Base-by-base conservation (phyloP, 176 grass and related monocot species). In the Areca catechu region DNA sequence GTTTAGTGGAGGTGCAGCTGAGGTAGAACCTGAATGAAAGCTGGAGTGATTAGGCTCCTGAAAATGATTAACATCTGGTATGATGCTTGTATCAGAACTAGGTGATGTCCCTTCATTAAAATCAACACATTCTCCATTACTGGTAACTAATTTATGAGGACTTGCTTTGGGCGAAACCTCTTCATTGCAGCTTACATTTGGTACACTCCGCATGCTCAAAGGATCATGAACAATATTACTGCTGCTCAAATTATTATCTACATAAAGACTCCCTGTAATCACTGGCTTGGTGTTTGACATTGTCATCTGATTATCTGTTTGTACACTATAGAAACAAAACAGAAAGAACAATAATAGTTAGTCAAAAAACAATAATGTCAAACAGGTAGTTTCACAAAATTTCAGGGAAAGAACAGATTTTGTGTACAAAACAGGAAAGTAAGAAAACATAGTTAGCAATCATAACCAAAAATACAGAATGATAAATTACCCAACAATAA, bases 81-180 rank as follows among this genome's bases (percentile, higher is more conserved):
- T 47, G 37, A 34, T 43, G 73, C 70, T 43, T n/a, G 37, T 63
- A 57, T 61, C 71, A 73, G 71, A 62, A 60, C 65, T 60, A 68
- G 74, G 73, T 71, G 63, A 68, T 63, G 54, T 10, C 47, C 37
- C 49, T 66, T 53, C 19, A 17, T 34, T 54, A 27, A 66, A 52
- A 66, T 52, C 10, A 28, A 64, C 54, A 62, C 50, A 62, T 28
- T 24, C 57, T 50, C 61, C 54, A 37, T 12, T 71, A 56, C 17
- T 27, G 6, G 56, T 85, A 62, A 59, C 49, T 78, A 49, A 17
- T 75, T 75, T 62, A n/a, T 53, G 34, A 65, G 77, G 54, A 73
- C 62, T 28, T 52, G 58, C 66, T 51, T 78, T 58, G 19, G 65
- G 19, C 37, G 63, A 16, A 43, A 53, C 63, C 10, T 74, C 70